These are phyloP conservation scores for Singerocomus inundabilis DNA, from an alignment of 1,284 basidiomycete species.

Conservation along the genomic window DNA sequence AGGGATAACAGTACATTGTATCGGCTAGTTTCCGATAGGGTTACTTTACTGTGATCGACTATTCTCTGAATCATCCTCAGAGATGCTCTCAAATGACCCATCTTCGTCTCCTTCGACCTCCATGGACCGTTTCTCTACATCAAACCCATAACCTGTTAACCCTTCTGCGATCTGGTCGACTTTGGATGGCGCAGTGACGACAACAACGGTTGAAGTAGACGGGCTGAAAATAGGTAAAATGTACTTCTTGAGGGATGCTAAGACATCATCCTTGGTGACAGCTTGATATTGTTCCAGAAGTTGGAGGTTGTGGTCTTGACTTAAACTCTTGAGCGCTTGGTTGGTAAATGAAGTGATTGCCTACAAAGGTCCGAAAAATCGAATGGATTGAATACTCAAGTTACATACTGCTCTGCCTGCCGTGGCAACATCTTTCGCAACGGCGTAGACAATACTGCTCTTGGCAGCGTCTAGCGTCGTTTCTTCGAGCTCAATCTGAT, in stretches of 20 bases:
- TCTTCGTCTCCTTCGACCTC: slow-evolving; percentile 60
- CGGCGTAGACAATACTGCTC: slow-evolving; percentile 84
- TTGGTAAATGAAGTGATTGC: slow-evolving; percentile 81
- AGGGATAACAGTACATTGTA: not conserved
- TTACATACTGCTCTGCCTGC: slow-evolving; percentile 75
- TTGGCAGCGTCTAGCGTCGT: slow-evolving; percentile 91
- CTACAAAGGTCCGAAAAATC: slow-evolving; percentile 38
- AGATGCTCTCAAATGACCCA: slow-evolving; percentile 32
- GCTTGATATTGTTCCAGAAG: slow-evolving; percentile 77
- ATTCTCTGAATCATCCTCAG: slow-evolving; percentile 25
- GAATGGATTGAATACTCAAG: not conserved
- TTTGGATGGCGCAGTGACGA: slow-evolving; percentile 83
- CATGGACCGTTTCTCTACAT: slow-evolving; percentile 72
- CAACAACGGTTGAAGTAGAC: slow-evolving; percentile 73
- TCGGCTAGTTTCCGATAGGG: not conserved
- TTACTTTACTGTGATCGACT: slow-evolving; percentile 5
- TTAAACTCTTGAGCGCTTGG: slow-evolving; percentile 80
- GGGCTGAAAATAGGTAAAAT: slow-evolving; percentile 88
- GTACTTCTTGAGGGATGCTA: slow-evolving; percentile 68
- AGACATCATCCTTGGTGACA: slow-evolving; percentile 78
- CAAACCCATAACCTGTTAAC: slow-evolving; percentile 70
- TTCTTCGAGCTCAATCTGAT: slow-evolving; percentile 79
- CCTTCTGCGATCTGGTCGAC: slow-evolving; percentile 69
- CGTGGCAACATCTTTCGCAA: slow-evolving; percentile 82
- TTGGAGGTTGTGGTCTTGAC: slow-evolving; percentile 70